Base-by-base conservation (phyloP, 1,284 basidiomycete genomes). In the Naganishia liquefaciens region DNA sequence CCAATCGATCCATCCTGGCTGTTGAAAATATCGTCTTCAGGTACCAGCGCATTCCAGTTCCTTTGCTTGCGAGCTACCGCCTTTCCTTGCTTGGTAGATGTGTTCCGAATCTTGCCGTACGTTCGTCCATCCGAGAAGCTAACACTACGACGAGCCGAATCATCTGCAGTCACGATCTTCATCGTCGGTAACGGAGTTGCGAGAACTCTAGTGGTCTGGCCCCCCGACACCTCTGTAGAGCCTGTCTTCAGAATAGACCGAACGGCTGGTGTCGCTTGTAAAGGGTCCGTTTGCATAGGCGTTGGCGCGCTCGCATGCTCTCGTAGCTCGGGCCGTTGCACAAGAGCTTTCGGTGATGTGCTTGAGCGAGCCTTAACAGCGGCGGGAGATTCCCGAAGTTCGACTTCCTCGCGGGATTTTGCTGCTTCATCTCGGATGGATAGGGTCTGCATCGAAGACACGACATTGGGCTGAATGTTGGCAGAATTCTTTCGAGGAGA, bases 111-210 rank as follows among this genome's bases (percentile, higher is more conserved):
- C 42, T 89, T 90, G 5, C 93, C 92, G 46, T 88, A 87, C 65
- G 84, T 84, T 73, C 88, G 89, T 5, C 93, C 92, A 74, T 97
- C 93, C 21, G 91, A 94, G 79, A 97, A 97, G 76, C 91, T 93
- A 60, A 97, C 93, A 50, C 90, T 93, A 37, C 93, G 85, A 28
- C 87, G 85, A 67, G 87, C 83, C 5, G 66, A 66, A 44, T 71
- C 73, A 30, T 66, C 70, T 52, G 63, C 50, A 27, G 21, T 44
- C n/a, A 27, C 40, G 2, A 50, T 51, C 28, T 64, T 64, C 46
- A 55, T 64, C 17, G 63, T 54, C 11, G 63, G 58, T 21, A 52
- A 21, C 19, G 57, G 57, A 7, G 57, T 60, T 10, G 46, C 47
- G 4, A 46, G 57, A 15, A n/a, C n/a, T n/a, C n/a, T n/a, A n/a